These are phyloP conservation scores for Apophysomyces variabilis DNA, from an alignment of 371 early-diverging fungal genomes.

Conservation along the genomic window DNA sequence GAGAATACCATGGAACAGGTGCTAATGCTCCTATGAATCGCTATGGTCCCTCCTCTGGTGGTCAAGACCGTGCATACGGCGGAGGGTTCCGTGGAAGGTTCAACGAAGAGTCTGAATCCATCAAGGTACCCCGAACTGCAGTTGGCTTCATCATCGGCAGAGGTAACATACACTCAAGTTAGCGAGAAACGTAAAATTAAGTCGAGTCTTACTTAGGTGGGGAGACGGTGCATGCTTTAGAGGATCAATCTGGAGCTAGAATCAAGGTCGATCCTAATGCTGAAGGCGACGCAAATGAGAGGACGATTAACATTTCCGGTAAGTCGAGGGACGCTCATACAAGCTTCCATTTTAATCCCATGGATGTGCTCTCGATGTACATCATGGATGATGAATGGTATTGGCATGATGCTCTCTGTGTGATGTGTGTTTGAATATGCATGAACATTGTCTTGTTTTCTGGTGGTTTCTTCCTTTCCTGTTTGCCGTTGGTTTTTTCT, in stretches of 20 bases:
- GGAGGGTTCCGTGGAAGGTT: constrained; percentile 36
- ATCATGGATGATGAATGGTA: constrained; percentile 1
- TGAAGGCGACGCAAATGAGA: constrained; percentile 41
- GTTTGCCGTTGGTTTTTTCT: neutral
- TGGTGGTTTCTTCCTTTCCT: constrained; percentile 1
- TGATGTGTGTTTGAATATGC: constrained; percentile 17
- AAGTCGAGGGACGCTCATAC: constrained; percentile 20
- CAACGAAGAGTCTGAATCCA: constrained; percentile 53
- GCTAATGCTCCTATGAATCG: constrained; percentile 16
- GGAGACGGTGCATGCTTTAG: constrained; percentile 85
- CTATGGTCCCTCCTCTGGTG: constrained; percentile 17
- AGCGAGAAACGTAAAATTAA: neutral
- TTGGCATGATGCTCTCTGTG: constrained; percentile 11
- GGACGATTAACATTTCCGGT: constrained; percentile 47
- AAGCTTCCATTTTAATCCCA: constrained; percentile 7
- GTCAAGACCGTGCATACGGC: constrained; percentile 22
- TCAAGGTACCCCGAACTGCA: constrained; percentile 71
- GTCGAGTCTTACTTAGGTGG: constrained; percentile 57
- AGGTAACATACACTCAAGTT: constrained; percentile 34
- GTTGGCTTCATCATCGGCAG: constrained; percentile 86
- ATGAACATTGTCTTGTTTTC: constrained; percentile 15
- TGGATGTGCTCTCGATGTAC: neutral
- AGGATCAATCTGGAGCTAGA: constrained; percentile 82
- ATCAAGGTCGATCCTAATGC: constrained; percentile 74
- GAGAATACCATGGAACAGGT: constrained; percentile 11